Conservation (phyloP, 1,284 basidiomycete genomes). For the Microbotryomycetes sp. region DNA sequence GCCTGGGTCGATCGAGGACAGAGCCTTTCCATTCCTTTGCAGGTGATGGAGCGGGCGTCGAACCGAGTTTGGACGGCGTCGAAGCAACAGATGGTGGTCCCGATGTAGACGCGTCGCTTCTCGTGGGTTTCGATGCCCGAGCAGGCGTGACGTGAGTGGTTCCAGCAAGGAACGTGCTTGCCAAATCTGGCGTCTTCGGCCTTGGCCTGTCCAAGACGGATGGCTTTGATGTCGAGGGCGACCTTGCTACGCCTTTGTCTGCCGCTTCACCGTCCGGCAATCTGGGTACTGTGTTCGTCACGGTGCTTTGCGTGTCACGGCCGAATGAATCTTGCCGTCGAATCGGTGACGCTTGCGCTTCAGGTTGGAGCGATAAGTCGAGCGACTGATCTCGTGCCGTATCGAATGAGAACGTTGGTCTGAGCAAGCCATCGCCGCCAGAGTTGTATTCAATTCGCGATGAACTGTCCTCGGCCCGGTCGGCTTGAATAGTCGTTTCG, state of each 20-base stretch:
- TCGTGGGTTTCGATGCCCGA: background rate
- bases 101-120: background rate
- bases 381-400: background rate
- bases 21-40: background rate
- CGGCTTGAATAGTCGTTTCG: background rate
- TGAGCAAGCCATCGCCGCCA: background rate
- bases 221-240: background rate
- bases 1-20: constrained; percentile 11
- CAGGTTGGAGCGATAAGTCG: background rate
- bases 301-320: background rate
- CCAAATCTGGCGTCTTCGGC: constrained; percentile 2
- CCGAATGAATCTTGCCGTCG: background rate
- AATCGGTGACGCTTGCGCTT: background rate
- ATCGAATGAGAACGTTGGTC: background rate
- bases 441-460: background rate
- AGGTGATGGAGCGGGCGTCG: background rate
- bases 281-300: too few relatives aligned
- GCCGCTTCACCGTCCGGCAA: too few relatives aligned
- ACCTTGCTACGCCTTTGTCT: too few relatives aligned
- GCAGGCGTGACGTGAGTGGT: too few relatives aligned
- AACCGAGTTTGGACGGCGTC: background rate
- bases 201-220: constrained; percentile 7
- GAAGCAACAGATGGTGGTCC: background rate
- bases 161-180: background rate
- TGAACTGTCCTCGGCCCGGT: background rate